Evolutionary conservation across 1,139 yeast species (phyloP).

Genomic region (Sugiyamaella xylanicola): DNA sequence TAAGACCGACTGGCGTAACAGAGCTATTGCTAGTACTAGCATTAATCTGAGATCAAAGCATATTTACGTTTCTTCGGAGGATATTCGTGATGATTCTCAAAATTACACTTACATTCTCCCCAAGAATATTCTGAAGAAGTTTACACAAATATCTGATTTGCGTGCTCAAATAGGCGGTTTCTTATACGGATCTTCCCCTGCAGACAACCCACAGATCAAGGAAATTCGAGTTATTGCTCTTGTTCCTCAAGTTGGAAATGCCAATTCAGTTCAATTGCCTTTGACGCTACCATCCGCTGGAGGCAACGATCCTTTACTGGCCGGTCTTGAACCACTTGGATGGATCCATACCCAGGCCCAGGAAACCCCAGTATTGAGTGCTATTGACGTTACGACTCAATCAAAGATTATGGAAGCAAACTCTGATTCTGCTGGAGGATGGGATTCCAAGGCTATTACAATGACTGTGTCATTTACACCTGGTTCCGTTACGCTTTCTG

Average conservation of each 20-base stretch:
- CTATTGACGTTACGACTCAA: conserved; percentile 69
- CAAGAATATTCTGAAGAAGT: conserved; percentile 72
- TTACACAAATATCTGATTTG: conserved; percentile 78
- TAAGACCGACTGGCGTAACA: conserved; percentile 85
- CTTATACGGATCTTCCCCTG: conserved; percentile 74
- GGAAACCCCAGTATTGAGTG: conserved; percentile 62
- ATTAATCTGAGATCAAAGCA: conserved; percentile 75
- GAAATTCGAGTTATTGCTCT: conserved; percentile 76
- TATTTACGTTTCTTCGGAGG: conserved; percentile 67
- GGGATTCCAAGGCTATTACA: conserved; percentile 52
- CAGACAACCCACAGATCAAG: conserved; percentile 68
- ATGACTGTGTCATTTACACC: conserved; percentile 74
- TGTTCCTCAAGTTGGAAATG: conserved; percentile 86
- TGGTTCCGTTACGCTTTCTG: conserved; percentile 79
- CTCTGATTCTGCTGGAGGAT: conserved; percentile 32
- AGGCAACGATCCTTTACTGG: conserved; percentile 34
- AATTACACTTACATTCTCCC: conserved; percentile 76
- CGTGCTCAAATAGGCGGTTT: conserved; percentile 83
- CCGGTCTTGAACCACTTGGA: conserved; percentile 45
- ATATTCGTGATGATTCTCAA: conserved; percentile 55
- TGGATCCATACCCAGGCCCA: conserved; percentile 67
- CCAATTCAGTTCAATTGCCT: conserved; percentile 66
- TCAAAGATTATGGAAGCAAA: conserved; percentile 48
- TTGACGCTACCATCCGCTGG: conserved; percentile 46
- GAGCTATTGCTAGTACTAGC: conserved; percentile 79